phyloP scores from a whole-genome alignment of 202 grass and related monocot species.

The Bolboschoenoplectus hybrid region DNA sequence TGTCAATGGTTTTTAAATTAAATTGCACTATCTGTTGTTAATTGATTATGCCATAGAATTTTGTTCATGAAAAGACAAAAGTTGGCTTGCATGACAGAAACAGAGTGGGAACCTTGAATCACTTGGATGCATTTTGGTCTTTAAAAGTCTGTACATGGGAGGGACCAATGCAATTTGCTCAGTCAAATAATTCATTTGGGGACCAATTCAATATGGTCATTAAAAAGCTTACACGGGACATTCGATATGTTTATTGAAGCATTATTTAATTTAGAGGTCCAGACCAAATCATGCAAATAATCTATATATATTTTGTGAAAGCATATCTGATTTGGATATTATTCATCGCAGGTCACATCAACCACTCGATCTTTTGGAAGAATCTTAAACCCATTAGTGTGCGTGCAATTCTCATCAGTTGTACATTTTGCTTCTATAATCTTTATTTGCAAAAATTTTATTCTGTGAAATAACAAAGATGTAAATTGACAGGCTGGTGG shows the following conservation, averaged over 20 bases:
- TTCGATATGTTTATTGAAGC: not conserved
- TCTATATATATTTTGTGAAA: not conserved
- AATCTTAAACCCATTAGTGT: constrained; percentile 55
- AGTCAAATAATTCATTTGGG: not conserved
- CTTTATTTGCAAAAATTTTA: not conserved
- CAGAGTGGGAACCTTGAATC: not conserved
- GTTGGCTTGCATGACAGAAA: not conserved
- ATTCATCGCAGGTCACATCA: constrained; percentile 44
- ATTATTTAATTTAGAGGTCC: not conserved
- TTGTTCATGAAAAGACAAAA: constrained; percentile 7
- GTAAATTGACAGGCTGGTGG: constrained; percentile 44
- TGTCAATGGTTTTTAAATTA: not conserved
- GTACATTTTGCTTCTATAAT: constrained; percentile 5
- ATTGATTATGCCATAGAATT: not conserved
- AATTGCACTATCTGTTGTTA: not conserved
- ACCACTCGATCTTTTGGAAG: constrained; percentile 55
- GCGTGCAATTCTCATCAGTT: not conserved
- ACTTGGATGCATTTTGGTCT: not conserved
- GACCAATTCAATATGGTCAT: not conserved
- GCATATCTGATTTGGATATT: not conserved
- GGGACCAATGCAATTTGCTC: not conserved
- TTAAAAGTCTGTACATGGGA: not conserved
- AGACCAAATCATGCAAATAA: not conserved
- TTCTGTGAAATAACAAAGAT: constrained; percentile 4
- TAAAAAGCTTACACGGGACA: not conserved